Conservation (phyloP, 257 asterid genomes). For the Scutellaria galericulata region DNA sequence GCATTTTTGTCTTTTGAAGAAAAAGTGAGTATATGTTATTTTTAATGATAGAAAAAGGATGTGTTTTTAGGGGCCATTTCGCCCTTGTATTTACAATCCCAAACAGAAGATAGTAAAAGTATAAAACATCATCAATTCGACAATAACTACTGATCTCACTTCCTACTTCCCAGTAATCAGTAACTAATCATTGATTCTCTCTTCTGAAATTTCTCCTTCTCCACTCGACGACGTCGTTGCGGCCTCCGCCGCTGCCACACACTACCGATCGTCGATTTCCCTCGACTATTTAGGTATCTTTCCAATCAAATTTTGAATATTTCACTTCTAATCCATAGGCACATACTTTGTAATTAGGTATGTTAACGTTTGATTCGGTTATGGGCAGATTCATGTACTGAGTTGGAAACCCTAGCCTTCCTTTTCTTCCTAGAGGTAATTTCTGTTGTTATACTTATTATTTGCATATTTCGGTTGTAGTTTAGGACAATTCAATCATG, state of each 20-base stretch:
- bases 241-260: background rate
- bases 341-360: background rate
- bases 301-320: background rate
- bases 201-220: background rate
- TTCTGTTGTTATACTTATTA: slow-evolving; percentile 13
- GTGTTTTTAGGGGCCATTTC: too few relatives aligned
- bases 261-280: slow-evolving; percentile 14
- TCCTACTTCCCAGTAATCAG: slow-evolving; percentile 23
- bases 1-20: too few relatives aligned
- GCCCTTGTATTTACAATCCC: too few relatives aligned
- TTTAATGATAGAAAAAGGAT: too few relatives aligned
- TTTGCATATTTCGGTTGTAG: background rate
- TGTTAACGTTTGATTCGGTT: slow-evolving; percentile 18
- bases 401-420: slow-evolving; percentile 31
- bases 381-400: slow-evolving; percentile 32
- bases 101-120: too few relatives aligned
- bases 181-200: slow-evolving; percentile 28
- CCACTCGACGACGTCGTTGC: background rate
- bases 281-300: slow-evolving; percentile 20
- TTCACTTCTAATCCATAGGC: slow-evolving; percentile 1
- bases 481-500: background rate
- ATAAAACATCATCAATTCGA: background rate
- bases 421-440: slow-evolving; percentile 6
- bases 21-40: too few relatives aligned
- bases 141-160: background rate